phyloP scores from a whole-genome alignment of 2,329 filamentous ascomycete genomes.

The Phaeosphaeriaceae sp. region DNA sequence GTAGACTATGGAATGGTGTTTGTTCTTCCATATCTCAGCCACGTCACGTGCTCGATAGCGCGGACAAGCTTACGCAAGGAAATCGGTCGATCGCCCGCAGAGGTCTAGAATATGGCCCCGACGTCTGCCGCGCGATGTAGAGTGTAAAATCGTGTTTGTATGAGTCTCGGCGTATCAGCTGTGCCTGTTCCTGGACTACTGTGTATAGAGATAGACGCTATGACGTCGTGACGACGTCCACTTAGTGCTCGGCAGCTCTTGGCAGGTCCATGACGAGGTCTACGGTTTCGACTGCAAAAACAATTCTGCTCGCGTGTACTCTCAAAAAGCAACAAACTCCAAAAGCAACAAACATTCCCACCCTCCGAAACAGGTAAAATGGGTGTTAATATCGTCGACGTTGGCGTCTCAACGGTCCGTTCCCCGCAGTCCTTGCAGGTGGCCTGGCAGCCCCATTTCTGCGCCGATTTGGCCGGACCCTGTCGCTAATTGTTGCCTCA shows the following conservation, averaged over 20 bases:
- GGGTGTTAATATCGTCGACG: slow-evolving; percentile 22
- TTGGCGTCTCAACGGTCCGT: slow-evolving; percentile 24
- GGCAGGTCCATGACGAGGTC: slow-evolving; percentile 14
- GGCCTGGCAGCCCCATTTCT: neutral
- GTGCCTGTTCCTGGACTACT: slow-evolving; percentile 6
- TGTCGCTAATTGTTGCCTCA: slow-evolving; percentile 20
- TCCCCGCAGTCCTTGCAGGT: slow-evolving; percentile 2
- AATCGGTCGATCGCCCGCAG: neutral
- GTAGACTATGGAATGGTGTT: neutral
- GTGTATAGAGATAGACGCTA: no score
- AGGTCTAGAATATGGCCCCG: neutral
- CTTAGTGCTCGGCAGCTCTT: slow-evolving; percentile 20
- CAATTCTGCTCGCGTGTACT: slow-evolving; percentile 1
- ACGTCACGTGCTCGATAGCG: neutral
- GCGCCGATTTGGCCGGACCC: slow-evolving; percentile 6
- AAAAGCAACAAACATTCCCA: slow-evolving; percentile 1
- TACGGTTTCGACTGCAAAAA: slow-evolving; percentile 6
- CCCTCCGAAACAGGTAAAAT: slow-evolving; percentile 3
- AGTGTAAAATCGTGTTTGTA: neutral
- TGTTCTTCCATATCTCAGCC: neutral
- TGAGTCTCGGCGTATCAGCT: neutral
- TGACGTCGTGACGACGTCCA: slow-evolving; percentile 26
- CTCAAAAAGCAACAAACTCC: no score
- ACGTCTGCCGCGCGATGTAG: neutral
- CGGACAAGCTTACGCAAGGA: neutral